Percentiles rank a stretch among this genome's conserved stretches.
Conservation (phyloP, 257 asterid genomes). For the Apocynum venetum region DNA sequence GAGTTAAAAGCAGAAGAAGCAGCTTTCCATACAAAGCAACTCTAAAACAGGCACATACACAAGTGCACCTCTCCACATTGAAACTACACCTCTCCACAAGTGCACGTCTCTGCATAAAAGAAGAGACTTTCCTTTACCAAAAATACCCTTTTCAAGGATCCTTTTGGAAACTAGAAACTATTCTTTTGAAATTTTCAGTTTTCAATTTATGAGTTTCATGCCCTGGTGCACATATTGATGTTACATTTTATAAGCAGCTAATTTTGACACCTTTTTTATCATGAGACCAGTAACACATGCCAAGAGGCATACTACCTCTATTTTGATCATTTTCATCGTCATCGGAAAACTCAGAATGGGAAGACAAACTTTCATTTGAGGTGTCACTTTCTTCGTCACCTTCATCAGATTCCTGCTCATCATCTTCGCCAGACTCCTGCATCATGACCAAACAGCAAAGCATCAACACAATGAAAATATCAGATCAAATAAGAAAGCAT, state of each 20-base stretch:
- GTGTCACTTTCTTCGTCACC: conserved; percentile 22
- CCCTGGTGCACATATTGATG: neutral
- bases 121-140: neutral
- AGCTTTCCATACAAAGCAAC: neutral
- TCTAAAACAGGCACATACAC: neutral
- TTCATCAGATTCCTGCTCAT: conserved; percentile 53
- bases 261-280: neutral
- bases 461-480: conserved; percentile 9
- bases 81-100: neutral
- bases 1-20: neutral
- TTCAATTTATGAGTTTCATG: neutral
- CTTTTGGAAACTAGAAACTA: neutral
- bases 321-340: conserved; percentile 45
- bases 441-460: neutral
- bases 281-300: neutral
- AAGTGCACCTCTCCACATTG: neutral
- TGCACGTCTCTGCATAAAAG: neutral
- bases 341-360: conserved; percentile 36
- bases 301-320: conserved; percentile 25
- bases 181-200: neutral
- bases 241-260: neutral
- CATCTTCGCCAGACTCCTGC: conserved; percentile 49
- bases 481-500: neutral
- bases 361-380: conserved; percentile 24
- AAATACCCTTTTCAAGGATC: neutral